Base-by-base conservation (phyloP, 2,329 filamentous ascomycete species). In the Plenodomus lindquistii region DNA sequence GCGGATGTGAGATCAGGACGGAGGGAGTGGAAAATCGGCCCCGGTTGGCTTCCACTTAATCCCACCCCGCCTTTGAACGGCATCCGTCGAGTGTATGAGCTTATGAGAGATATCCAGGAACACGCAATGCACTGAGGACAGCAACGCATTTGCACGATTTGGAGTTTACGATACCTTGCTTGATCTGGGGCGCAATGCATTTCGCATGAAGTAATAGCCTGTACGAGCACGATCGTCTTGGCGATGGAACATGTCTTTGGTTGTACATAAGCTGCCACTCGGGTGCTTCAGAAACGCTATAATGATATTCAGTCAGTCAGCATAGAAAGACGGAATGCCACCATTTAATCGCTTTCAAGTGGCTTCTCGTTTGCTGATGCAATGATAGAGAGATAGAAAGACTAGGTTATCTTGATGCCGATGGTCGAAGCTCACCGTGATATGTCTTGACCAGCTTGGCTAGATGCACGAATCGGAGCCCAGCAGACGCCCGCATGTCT, bases 101-200 rank as follows among this genome's bases (percentile, higher is more conserved):
- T 63, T 61, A 67, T 54, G 62, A 65, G 61, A 62, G 50, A 64
- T 65, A 62, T 63, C 56, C 61, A 47, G 44, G 53, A 50, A 21
- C 31, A 36, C 34, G 22, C 46, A 39, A 55, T 43, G 42, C 49
- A 56, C 43, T 40, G 43, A 52, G 16, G 47, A 44, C 46, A 40
- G 37, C 13, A 45, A 38, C 20, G 38, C 42, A 22, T 50, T 40
- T 44, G 37, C 51, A 39, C 47, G 37, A 46, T 52, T 50, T 48
- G 27, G 49, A 48, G 17, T 44, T 44, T 34, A 31, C 37, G 21
- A 38, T 39, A 37, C 17, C 42, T 52, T 42, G 15, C 36, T 52
- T 21, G 15, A 21, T 19, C 22, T 20, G 40, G 19, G 37, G 35
- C 8, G 15, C 16, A 37, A 18, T 18, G 35, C n/a, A n/a, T 20